Percentiles rank a stretch among this genome's conserved stretches.
Conservation (phyloP, 192 early-diverging fungal genomes). For the Kappamyces sp. region DNA sequence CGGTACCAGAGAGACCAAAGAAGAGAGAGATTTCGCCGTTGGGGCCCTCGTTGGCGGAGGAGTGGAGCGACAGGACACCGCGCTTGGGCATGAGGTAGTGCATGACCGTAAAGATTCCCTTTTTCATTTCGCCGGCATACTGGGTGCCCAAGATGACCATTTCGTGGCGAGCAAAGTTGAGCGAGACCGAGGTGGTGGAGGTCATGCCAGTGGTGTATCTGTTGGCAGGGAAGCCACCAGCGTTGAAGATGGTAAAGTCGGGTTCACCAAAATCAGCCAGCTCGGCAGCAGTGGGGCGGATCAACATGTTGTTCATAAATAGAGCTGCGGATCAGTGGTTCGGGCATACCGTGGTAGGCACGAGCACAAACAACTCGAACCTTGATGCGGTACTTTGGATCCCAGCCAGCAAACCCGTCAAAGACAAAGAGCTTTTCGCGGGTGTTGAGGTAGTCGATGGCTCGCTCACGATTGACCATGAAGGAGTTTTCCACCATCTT, state of each 20-base stretch:
- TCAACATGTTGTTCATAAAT: conserved; percentile 99
- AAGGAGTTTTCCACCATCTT: conserved; percentile 70
- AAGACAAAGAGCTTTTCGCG: conserved; percentile 88
- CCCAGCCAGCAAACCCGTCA: conserved; percentile 98
- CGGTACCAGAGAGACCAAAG: conserved; percentile 97
- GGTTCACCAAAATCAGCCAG: conserved; percentile 88
- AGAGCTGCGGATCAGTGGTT: conserved; percentile 35
- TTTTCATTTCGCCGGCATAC: conserved; percentile 99
- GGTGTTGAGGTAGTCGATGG: conserved; percentile 94
- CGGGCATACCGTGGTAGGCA: conserved; percentile 70
- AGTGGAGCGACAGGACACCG: conserved; percentile 82
- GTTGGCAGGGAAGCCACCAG: conserved; percentile 90
- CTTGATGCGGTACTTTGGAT: conserved; percentile 96
- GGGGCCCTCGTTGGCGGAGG: conserved; percentile 89
- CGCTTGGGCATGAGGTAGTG: conserved; percentile 98
- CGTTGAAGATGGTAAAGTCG: conserved; percentile 97
- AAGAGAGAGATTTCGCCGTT: conserved; percentile 90
- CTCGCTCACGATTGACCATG: conserved; percentile 92
- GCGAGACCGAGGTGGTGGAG: conserved; percentile 81
- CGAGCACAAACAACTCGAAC: conserved; percentile 90
- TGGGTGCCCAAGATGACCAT: conserved; percentile 98
- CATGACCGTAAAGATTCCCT: conserved; percentile 96
- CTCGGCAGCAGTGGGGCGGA: conserved; percentile 87
- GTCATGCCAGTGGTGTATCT: conserved; percentile 93
- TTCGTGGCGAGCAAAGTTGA: conserved; percentile 88